Evolutionary conservation across 768 basidiomycete genomes (phyloP).

Genomic region (Multifurca ochricompacta): DNA sequence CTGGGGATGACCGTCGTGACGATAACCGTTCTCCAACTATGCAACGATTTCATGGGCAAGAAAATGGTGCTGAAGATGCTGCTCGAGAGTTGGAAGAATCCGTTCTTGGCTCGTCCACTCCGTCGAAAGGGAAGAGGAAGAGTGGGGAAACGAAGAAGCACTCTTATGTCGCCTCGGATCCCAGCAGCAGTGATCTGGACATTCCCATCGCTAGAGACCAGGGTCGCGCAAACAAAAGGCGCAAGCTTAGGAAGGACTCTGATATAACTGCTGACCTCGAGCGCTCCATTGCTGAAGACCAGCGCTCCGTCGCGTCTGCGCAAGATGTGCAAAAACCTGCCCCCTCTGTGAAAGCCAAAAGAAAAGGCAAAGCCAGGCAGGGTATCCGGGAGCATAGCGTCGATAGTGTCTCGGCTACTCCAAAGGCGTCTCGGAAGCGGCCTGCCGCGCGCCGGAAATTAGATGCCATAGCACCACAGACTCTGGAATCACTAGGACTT

Average conservation of each 20-base stretch:
- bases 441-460: constrained; percentile 48
- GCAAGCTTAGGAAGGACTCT: constrained; percentile 46
- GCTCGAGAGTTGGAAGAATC: constrained; percentile 52
- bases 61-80: constrained; percentile 43
- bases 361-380: constrained; percentile 39
- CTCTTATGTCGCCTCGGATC: constrained; percentile 45
- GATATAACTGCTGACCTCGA: constrained; percentile 24
- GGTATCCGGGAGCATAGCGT: constrained; percentile 43
- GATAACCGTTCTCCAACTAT: constrained; percentile 18
- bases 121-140: constrained; percentile 36
- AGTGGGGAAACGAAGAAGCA: constrained; percentile 42
- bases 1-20: constrained; percentile 25
- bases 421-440: constrained; percentile 49
- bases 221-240: constrained; percentile 49
- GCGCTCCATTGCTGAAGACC: constrained; percentile 40
- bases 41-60: constrained; percentile 18
- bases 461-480: constrained; percentile 43
- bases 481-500: constrained; percentile 41
- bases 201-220: constrained; percentile 32
- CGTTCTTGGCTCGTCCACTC: constrained; percentile 32
- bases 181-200: constrained; percentile 48
- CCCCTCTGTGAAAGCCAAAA: constrained; percentile 41
- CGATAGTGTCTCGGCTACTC: constrained; percentile 48
- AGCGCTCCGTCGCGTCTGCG: constrained; percentile 35
- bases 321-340: constrained; percentile 15